These are phyloP conservation scores for Lathyrus tuberosus DNA, from an alignment of 306 rosid genomes.

Conservation along the genomic window DNA sequence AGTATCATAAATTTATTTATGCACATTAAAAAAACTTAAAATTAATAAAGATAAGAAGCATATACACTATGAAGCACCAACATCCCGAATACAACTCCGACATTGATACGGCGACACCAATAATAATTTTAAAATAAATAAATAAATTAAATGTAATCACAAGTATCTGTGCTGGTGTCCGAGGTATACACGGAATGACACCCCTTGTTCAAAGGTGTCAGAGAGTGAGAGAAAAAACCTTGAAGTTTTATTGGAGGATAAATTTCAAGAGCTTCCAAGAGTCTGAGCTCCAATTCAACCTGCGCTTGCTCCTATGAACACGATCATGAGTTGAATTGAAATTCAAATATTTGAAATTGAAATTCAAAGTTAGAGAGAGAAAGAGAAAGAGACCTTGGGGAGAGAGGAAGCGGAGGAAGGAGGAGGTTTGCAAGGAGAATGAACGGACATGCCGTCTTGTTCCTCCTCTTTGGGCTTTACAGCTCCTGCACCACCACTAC, in stretches of 20 bases:
- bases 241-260: slow-evolving; percentile 78
- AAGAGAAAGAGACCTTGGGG: slow-evolving; percentile 58
- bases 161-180: too few relatives aligned
- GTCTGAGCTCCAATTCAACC: slow-evolving; percentile 83
- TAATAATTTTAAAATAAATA: too few relatives aligned
- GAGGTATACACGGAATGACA: too few relatives aligned
- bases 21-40: too few relatives aligned
- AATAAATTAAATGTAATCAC: too few relatives aligned
- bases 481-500: slow-evolving; percentile 64
- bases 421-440: slow-evolving; percentile 96
- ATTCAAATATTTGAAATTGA: slow-evolving; percentile 2
- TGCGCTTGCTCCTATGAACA: slow-evolving; percentile 70
- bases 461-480: slow-evolving; percentile 83
- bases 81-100: too few relatives aligned
- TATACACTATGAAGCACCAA: too few relatives aligned
- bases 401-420: slow-evolving; percentile 97
- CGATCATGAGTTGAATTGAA: slow-evolving; percentile 24
- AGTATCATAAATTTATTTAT: too few relatives aligned
- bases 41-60: too few relatives aligned
- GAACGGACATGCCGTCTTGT: slow-evolving; percentile 93
- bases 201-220: too few relatives aligned
- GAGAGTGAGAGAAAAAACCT: slow-evolving; percentile 39
- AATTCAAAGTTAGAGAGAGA: slow-evolving; percentile 29
- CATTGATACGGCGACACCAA: too few relatives aligned
- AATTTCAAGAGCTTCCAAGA: slow-evolving; percentile 80